Conservation (phyloP, 1,284 basidiomycete genomes). For the Irpex sp. region DNA sequence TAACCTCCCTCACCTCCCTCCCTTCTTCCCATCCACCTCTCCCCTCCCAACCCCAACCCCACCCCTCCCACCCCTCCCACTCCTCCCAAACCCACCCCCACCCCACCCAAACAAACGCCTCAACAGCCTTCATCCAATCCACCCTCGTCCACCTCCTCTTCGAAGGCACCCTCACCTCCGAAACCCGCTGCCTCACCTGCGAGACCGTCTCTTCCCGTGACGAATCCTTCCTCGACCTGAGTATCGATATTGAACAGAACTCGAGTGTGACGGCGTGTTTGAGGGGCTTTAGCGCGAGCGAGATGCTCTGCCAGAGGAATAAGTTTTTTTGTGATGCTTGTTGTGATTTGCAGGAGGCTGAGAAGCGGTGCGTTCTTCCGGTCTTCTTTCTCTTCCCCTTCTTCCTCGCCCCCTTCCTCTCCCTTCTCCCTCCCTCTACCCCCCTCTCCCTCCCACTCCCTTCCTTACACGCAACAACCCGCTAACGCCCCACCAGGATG, state of each 20-base stretch:
- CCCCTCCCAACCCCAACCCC: no score
- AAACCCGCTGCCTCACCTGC: conserved; percentile 96
- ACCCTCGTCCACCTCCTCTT: conserved; percentile 93
- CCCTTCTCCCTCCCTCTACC: no score
- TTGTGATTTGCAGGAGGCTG: conserved; percentile 95
- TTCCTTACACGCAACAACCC: no score
- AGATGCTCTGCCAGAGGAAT: conserved; percentile 97
- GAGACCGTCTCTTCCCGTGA: conserved; percentile 97
- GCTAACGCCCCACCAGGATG: conserved; percentile 59
- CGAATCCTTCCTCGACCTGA: conserved; percentile 94
- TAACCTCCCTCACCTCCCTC: conserved; percentile 43
- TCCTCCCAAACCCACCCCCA: conserved; percentile 12
- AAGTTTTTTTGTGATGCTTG: conserved; percentile 99
- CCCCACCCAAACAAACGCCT: no score
- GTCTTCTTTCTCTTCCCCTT: conserved; percentile 3
- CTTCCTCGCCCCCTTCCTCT: no score
- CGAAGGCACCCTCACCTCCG: conserved; percentile 91
- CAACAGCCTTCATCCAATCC: conserved; percentile 29
- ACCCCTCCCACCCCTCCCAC: conserved; percentile 19
- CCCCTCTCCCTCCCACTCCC: no score
- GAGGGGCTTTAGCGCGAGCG: conserved; percentile 93
- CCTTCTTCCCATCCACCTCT: not conserved
- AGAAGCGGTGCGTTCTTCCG: conserved; percentile 77
- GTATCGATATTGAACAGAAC: conserved; percentile 98
- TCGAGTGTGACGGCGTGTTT: conserved; percentile 94